Evolutionary conservation across 2,329 filamentous ascomycete genomes (phyloP).

Genomic region (Neocucurbitaria cava): DNA sequence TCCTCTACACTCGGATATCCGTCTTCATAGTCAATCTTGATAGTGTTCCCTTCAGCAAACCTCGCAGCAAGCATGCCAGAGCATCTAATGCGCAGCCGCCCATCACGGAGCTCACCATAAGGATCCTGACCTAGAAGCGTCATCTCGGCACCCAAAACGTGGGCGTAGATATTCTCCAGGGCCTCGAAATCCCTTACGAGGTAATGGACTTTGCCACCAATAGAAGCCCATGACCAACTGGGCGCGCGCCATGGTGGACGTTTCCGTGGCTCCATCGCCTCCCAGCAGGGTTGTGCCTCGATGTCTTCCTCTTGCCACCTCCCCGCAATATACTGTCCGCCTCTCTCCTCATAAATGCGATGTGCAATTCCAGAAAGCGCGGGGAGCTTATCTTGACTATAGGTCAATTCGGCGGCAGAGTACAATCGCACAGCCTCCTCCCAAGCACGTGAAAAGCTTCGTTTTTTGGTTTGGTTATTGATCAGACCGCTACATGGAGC

Average conservation of each 20-base stretch:
- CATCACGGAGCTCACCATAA: background rate
- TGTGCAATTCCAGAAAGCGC: slow-evolving; percentile 5
- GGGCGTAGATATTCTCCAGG: background rate
- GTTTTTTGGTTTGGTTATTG: background rate
- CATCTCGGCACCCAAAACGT: background rate
- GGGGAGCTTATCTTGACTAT: slow-evolving; percentile 4
- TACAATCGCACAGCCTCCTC: background rate
- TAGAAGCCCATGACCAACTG: background rate
- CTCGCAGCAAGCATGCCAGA: background rate
- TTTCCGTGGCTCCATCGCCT: background rate
- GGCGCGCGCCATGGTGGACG: background rate
- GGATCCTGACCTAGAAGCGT: background rate
- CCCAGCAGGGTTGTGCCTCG: background rate
- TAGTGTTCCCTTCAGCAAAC: background rate
- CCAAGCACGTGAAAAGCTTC: background rate
- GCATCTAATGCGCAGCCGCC: background rate
- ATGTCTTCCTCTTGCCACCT: slow-evolving; percentile 1
- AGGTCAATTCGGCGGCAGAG: slow-evolving; percentile 1
- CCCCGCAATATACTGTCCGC: slow-evolving; percentile 4
- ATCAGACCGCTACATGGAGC: background rate
- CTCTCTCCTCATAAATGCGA: background rate
- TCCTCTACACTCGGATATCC: background rate
- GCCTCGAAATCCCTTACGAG: background rate
- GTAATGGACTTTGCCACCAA: background rate
- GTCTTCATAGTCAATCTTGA: background rate